Base-by-base conservation (phyloP, 106 monocot genomes). In the Iris macrosiphon region DNA sequence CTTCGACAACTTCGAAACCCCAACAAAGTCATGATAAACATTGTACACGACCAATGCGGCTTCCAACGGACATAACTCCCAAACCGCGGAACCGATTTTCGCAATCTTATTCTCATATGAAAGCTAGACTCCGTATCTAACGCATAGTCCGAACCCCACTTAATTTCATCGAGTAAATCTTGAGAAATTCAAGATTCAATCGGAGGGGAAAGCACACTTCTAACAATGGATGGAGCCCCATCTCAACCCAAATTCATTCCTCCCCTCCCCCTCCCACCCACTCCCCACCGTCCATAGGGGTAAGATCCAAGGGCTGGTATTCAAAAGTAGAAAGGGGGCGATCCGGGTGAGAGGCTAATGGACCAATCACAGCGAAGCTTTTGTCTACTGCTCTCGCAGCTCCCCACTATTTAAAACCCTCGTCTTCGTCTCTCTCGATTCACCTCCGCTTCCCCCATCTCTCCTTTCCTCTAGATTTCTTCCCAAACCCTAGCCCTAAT, bases 351-450 rank as follows among this genome's bases (percentile, higher is more conserved):
- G 16, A 8, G 1, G 11, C 4, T 13, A 1, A 0, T 27, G 19
- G 5, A 49, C 82, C 77, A 82, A 82, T 82, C 40, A 77, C 52
- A n/a, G 9, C 16, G 10, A 31, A 39, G 24, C 59, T 21, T 35
- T 34, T 13, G 7, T 7, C 63, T 33, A 18, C 27, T 38, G 17
- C 33, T 49, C 30, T 42, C 20, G 31, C 32, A 25, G 16, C 62
- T 25, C 12, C 17, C 14, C 18, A 30, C 10, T 76, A 72, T 72
- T 52, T 72, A 73, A 73, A 45, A 13, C 40, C 63, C 31, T 16
- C 13, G 10, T 2, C 9, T 10, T 10, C 22, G 13, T 51, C 17
- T 8, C 20, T 7, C 42, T 30, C 40, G 7, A 35, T 35, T 32
- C 6, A 23, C 46, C 6, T n/a, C 18, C 34, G 16, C 20, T 31